Evolutionary conservation across 169 alveolate species (phyloP).

Genomic region (Plasmodium billcollinsi): DNA sequence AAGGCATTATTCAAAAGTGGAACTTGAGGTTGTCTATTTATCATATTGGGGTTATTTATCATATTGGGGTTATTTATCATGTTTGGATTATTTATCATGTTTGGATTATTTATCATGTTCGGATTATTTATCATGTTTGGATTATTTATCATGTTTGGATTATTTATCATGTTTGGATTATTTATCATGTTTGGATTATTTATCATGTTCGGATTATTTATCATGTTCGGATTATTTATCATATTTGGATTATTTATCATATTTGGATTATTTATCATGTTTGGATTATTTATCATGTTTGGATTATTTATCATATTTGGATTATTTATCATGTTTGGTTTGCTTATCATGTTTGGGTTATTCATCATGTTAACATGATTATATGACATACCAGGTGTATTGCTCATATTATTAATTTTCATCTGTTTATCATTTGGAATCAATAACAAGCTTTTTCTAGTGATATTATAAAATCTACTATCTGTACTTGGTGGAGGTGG

Average conservation of each 20-base stretch:
- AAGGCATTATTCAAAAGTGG: not conserved
- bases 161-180: constrained; percentile 1
- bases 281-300: constrained; percentile 2
- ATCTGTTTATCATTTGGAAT: constrained; percentile 39
- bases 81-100: not conserved
- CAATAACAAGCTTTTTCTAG: constrained; percentile 9
- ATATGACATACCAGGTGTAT: not conserved
- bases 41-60: not conserved
- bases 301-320: constrained; percentile 8
- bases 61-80: not conserved
- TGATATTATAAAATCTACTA: constrained; percentile 9
- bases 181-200: not conserved
- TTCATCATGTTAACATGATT: not conserved
- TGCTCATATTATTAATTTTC: constrained; percentile 5
- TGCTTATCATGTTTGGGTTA: not conserved
- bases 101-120: constrained; percentile 3
- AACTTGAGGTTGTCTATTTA: constrained; percentile 9
- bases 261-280: constrained; percentile 8
- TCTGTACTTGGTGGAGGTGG: constrained; percentile 73
- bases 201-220: not conserved
- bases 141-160: constrained; percentile 8
- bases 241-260: constrained; percentile 12
- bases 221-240: not conserved
- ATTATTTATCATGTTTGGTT: not conserved
- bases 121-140: constrained; percentile 10